A percentile compares a stretch with the other conserved stretches of the same genome.
Conservation (phyloP, 495 filamentous ascomycete species). For the Corynascus novoguineensis region DNA sequence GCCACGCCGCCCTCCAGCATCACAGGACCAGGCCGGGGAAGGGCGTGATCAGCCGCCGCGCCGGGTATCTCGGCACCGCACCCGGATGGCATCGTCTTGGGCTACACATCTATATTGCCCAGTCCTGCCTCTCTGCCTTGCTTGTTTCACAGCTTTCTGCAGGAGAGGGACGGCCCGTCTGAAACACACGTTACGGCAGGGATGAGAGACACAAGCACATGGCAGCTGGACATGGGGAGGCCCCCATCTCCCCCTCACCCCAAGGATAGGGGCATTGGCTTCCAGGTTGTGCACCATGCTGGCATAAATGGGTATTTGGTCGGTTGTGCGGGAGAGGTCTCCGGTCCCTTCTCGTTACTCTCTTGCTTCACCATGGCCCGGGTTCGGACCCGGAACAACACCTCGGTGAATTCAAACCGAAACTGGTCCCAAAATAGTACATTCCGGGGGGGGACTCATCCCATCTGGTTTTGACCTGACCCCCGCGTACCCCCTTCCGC, state of each 20-base stretch:
- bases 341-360: no score
- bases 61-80: slow-evolving; percentile 8
- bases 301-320: no score
- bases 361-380: no score
- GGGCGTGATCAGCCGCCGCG: neutral
- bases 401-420: no score
- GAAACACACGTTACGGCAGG: neutral
- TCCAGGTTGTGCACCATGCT: neutral
- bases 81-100: neutral
- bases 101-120: neutral
- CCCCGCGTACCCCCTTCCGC: no score
- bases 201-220: neutral
- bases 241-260: no score
- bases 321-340: no score
- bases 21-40: neutral
- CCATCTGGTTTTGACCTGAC: no score
- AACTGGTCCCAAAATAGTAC: no score
- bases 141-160: slow-evolving; percentile 7
- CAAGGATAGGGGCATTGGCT: neutral
- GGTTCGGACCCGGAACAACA: no score
- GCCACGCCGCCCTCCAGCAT: neutral
- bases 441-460: no score
- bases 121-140: neutral
- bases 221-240: neutral
- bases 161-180: slow-evolving; percentile 7